Percentiles rank a stretch among this genome's conserved stretches.
These are phyloP conservation scores for Volvox africanus DNA, from an alignment of 139 green algal genomes.

Conservation along the genomic window DNA sequence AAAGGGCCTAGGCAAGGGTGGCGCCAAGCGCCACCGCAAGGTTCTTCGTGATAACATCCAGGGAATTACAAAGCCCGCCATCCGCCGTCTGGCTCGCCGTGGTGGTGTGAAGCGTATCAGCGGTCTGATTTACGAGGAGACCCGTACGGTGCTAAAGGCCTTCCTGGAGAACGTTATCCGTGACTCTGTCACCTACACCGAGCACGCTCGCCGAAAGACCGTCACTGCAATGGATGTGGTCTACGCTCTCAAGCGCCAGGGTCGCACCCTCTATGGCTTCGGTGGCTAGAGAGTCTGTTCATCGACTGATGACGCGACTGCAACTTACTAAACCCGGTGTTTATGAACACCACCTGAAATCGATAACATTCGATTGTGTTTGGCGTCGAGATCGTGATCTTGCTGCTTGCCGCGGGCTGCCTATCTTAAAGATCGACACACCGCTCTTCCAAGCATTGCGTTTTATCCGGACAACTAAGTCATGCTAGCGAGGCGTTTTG, in stretches of 20 bases:
- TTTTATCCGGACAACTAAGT: no score
- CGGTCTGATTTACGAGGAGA: conserved; percentile 92
- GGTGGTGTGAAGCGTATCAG: conserved; percentile 70
- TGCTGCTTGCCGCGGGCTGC: no score
- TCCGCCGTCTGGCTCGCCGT: conserved; percentile 88
- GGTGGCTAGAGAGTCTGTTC: conserved; percentile 78
- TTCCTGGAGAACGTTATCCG: conserved; percentile 95
- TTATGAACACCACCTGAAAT: not conserved
- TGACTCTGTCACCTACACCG: conserved; percentile 96
- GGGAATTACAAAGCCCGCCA: conserved; percentile 95
- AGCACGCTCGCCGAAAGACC: conserved; percentile 97
- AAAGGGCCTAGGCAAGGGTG: conserved; percentile 93
- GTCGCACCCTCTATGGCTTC: conserved; percentile 96
- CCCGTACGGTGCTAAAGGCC: conserved; percentile 88
- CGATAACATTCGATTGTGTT: not conserved
- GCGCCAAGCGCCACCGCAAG: conserved; percentile 94
- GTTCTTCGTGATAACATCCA: conserved; percentile 95
- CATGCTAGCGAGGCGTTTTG: no score
- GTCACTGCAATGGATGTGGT: conserved; percentile 97
- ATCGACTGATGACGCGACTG: no score
- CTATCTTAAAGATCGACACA: no score
- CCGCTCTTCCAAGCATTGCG: no score
- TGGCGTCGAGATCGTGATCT: no score
- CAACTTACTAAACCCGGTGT: not conserved
- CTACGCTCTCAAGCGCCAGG: conserved; percentile 96